Evolutionary conservation across 768 basidiomycete species (phyloP).

Genomic region (Gloeophyllum trabeum): DNA sequence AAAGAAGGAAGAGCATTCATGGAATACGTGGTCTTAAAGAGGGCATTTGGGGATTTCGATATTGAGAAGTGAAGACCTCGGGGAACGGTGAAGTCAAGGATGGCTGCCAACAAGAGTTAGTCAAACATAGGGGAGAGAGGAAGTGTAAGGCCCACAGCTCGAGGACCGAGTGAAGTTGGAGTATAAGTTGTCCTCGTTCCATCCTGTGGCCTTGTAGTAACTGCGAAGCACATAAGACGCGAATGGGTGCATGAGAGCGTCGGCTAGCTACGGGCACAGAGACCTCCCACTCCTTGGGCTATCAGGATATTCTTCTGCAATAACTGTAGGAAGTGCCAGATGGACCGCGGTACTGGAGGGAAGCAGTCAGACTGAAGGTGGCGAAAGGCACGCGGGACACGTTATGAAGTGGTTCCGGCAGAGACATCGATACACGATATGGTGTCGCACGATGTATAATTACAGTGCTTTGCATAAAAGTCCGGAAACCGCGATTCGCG

Average conservation of each 20-base stretch:
- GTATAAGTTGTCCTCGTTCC: slow-evolving; percentile 95
- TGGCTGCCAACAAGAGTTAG: slow-evolving; percentile 35
- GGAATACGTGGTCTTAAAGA: slow-evolving; percentile 86
- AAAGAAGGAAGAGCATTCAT: slow-evolving; percentile 90
- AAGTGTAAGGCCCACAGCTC: slow-evolving; percentile 38
- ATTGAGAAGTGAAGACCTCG: slow-evolving; percentile 67
- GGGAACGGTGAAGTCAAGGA: slow-evolving; percentile 88
- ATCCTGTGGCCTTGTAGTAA: slow-evolving; percentile 89
- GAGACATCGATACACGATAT: no score
- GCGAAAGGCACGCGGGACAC: no score
- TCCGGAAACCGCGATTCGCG: no score
- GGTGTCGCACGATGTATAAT: no score
- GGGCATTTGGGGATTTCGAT: slow-evolving; percentile 80
- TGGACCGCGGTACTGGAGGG: background rate
- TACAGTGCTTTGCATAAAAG: no score
- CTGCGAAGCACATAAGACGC: slow-evolving; percentile 79
- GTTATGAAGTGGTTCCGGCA: no score
- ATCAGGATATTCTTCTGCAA: background rate
- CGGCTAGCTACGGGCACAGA: no score
- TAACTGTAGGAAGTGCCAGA: background rate
- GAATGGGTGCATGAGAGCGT: slow-evolving; percentile 62
- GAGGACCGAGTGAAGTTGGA: slow-evolving; percentile 85
- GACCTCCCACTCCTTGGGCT: background rate
- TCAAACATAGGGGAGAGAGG: slow-evolving; percentile 3
- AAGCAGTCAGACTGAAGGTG: no score